These are phyloP conservation scores for Chaetomium strumarium DNA, from an alignment of 2,329 filamentous ascomycete genomes.

Conservation along the genomic window DNA sequence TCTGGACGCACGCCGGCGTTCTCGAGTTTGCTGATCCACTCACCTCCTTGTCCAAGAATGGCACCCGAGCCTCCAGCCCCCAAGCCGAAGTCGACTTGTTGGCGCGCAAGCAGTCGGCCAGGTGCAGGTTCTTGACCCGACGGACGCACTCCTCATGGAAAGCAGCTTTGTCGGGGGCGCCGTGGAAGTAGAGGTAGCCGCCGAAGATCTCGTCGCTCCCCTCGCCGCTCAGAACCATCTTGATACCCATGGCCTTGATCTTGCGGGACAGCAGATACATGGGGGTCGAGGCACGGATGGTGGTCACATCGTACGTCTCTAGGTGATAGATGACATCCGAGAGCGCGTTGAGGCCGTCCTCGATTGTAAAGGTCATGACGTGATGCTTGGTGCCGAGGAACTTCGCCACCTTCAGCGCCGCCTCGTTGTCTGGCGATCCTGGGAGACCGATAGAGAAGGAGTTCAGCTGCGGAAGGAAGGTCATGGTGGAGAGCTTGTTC, in stretches of 20 bases:
- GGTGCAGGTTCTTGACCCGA: slow-evolving; percentile 91
- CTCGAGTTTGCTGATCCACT: slow-evolving; percentile 19
- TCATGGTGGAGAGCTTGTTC: slow-evolving; percentile 81
- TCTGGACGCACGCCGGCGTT: not conserved
- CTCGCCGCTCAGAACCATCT: slow-evolving; percentile 98
- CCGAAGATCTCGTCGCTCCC: slow-evolving; percentile 98
- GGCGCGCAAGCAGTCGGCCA: slow-evolving; percentile 92
- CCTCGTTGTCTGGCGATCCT: slow-evolving; percentile 84
- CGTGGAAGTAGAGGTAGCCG: slow-evolving; percentile 97
- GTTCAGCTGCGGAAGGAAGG: slow-evolving; percentile 90
- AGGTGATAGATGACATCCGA: slow-evolving; percentile 98
- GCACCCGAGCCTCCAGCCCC: slow-evolving; percentile 95
- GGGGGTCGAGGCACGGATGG: slow-evolving; percentile 93
- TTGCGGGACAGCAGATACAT: slow-evolving; percentile 98
- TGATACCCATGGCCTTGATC: slow-evolving; percentile 99
- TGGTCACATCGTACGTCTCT: slow-evolving; percentile 96
- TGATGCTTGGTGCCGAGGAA: slow-evolving; percentile 98
- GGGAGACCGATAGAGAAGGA: slow-evolving; percentile 98
- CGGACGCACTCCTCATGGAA: slow-evolving; percentile 95
- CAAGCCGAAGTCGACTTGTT: slow-evolving; percentile 99
- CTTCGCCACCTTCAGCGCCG: slow-evolving; percentile 86
- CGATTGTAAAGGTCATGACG: slow-evolving; percentile 95
- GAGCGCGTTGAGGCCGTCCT: slow-evolving; percentile 93
- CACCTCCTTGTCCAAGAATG: slow-evolving; percentile 90
- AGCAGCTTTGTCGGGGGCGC: slow-evolving; percentile 80